Evolutionary conservation across 2,329 filamentous ascomycete species (phyloP).

Genomic region (Fusarium tupiense): DNA sequence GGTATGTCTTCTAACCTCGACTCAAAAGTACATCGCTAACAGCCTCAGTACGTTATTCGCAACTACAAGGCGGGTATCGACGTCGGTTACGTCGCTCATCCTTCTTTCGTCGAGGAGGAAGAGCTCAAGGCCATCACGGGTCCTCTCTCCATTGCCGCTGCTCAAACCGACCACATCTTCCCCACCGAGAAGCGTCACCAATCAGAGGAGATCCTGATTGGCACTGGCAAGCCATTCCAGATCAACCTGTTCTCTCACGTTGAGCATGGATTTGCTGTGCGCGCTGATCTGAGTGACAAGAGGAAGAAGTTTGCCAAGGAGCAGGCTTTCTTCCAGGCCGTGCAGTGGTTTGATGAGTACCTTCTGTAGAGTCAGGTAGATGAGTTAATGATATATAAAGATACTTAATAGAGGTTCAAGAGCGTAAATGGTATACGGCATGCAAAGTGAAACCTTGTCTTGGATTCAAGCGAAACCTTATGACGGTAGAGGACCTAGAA

Average conservation of each 20-base stretch:
- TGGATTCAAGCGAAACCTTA: slow-evolving; percentile 5
- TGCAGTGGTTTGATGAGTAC: slow-evolving; percentile 75
- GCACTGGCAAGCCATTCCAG: slow-evolving; percentile 68
- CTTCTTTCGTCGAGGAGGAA: slow-evolving; percentile 66
- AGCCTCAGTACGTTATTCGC: slow-evolving; percentile 70
- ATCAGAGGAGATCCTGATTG: slow-evolving; percentile 67
- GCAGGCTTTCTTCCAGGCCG: slow-evolving; percentile 79
- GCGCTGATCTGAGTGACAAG: slow-evolving; percentile 65
- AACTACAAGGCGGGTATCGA: slow-evolving; percentile 67
- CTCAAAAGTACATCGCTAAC: background rate
- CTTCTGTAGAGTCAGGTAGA: slow-evolving; percentile 18
- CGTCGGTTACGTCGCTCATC: slow-evolving; percentile 72
- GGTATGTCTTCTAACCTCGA: slow-evolving; percentile 51
- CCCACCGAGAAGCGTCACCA: slow-evolving; percentile 62
- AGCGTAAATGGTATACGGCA: background rate
- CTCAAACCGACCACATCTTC: slow-evolving; percentile 70
- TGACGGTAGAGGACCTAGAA: background rate
- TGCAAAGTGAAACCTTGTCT: slow-evolving; percentile 8
- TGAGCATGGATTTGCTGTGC: slow-evolving; percentile 78
- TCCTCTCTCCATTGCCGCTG: slow-evolving; percentile 70
- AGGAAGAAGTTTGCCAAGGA: slow-evolving; percentile 77
- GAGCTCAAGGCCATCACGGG: slow-evolving; percentile 67
- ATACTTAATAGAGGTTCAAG: background rate
- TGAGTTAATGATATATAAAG: background rate
- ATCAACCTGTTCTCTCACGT: slow-evolving; percentile 76